Evolutionary conservation across 2,329 filamentous ascomycete genomes (phyloP).

Genomic region (Cladosporium austrohemisphaericum): DNA sequence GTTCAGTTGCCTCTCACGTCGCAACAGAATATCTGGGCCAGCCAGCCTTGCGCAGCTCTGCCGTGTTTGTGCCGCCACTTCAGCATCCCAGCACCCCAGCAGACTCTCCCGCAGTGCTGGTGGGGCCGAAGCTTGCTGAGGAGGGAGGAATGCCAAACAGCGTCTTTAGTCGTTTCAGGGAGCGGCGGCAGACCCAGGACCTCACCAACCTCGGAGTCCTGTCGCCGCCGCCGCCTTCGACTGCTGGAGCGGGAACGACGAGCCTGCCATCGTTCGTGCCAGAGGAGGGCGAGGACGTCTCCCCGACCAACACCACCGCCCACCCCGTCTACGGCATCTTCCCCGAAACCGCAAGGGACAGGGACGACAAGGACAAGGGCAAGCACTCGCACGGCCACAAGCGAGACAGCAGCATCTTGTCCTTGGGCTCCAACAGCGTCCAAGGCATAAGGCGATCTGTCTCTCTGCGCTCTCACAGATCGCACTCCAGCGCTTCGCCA

Average conservation of each 20-base stretch:
- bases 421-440: conserved; percentile 27
- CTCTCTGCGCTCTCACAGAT: conserved; percentile 39
- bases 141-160: conserved; percentile 4
- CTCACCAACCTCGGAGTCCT: not conserved
- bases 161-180: conserved; percentile 16
- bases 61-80: not conserved
- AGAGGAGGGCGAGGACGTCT: conserved; percentile 2
- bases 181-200: conserved; percentile 10
- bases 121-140: conserved; percentile 2
- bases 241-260: conserved; percentile 1
- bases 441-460: conserved; percentile 38
- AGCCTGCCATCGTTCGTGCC: conserved; percentile 4
- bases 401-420: conserved; percentile 27
- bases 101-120: no score
- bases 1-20: no score
- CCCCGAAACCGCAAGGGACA: conserved; percentile 5
- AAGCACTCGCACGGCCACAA: conserved; percentile 17
- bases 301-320: not conserved
- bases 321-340: conserved; percentile 4
- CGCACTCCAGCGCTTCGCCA: conserved; percentile 25
- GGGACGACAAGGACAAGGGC: not conserved
- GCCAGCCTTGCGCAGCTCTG: not conserved
- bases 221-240: conserved; percentile 7
- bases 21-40: no score
- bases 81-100: not conserved